Evolutionary conservation across 2,329 filamentous ascomycete genomes (phyloP).

Genomic region (Nemania bipapillata): DNA sequence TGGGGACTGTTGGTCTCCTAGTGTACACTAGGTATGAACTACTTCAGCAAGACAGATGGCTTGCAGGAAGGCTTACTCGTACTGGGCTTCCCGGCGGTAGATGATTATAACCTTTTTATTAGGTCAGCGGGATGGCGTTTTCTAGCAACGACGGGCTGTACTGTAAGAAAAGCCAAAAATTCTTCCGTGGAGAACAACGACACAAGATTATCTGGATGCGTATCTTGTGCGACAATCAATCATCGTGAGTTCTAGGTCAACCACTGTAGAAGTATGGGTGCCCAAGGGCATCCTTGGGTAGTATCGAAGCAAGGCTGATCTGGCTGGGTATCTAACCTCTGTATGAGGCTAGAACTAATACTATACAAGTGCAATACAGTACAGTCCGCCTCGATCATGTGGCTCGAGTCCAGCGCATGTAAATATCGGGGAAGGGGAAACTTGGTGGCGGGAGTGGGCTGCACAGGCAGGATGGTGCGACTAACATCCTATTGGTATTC

Average conservation of each 20-base stretch:
- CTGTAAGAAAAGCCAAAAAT: not conserved
- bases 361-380: not conserved
- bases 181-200: not conserved
- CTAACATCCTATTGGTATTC: not conserved
- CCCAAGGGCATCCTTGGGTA: not conserved
- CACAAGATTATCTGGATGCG: not conserved
- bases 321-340: not conserved
- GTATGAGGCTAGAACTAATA: not conserved
- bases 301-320: not conserved
- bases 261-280: not conserved
- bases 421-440: not conserved
- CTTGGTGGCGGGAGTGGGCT: not conserved
- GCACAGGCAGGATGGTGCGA: constrained; percentile 1
- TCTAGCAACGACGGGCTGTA: not conserved
- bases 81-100: constrained; percentile 1
- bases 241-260: not conserved
- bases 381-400: not conserved
- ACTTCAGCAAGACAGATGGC: not conserved
- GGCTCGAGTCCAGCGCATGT: not conserved
- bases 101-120: not conserved
- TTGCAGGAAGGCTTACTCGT: not conserved
- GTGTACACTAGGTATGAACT: not conserved
- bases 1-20: not conserved
- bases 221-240: not conserved
- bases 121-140: not conserved